These are phyloP conservation scores for Hamigera avellanea DNA, from an alignment of 495 filamentous ascomycete genomes.

Conservation along the genomic window DNA sequence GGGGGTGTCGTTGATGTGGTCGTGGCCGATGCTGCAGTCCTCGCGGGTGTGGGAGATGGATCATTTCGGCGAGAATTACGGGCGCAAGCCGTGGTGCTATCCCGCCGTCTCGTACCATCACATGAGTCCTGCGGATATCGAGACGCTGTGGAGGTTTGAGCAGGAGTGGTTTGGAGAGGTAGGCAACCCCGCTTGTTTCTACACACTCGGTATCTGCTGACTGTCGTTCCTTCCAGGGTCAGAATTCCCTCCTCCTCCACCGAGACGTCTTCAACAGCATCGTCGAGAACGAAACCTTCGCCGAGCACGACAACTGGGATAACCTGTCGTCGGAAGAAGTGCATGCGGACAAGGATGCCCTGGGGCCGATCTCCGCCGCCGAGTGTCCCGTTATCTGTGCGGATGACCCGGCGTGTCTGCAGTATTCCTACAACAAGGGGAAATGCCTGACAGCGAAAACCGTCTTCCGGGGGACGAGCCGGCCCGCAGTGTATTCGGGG, in stretches of 20 bases:
- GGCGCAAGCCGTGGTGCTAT: conserved; percentile 37
- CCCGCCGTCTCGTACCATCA: conserved; percentile 38
- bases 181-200: conserved; percentile 4
- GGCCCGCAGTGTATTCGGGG: conserved; percentile 15
- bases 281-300: conserved; percentile 10
- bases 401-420: conserved; percentile 26
- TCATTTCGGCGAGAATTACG: conserved; percentile 25
- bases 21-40: conserved; percentile 30
- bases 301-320: conserved; percentile 20
- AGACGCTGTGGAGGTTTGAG: conserved; percentile 33
- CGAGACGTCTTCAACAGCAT: conserved; percentile 21
- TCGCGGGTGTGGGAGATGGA: conserved; percentile 25
- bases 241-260: conserved; percentile 19
- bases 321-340: conserved; percentile 15
- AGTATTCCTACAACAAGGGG: conserved; percentile 24
- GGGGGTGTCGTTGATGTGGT: conserved; percentile 21
- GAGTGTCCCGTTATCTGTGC: conserved; percentile 26
- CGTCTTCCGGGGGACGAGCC: conserved; percentile 11
- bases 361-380: conserved; percentile 12
- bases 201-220: background rate
- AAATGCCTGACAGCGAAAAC: conserved; percentile 23
- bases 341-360: conserved; percentile 12
- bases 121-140: conserved; percentile 28
- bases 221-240: conserved; percentile 7
- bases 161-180: conserved; percentile 31